Conservation (phyloP, 106 monocot species). For the Agapanthus africanus region DNA sequence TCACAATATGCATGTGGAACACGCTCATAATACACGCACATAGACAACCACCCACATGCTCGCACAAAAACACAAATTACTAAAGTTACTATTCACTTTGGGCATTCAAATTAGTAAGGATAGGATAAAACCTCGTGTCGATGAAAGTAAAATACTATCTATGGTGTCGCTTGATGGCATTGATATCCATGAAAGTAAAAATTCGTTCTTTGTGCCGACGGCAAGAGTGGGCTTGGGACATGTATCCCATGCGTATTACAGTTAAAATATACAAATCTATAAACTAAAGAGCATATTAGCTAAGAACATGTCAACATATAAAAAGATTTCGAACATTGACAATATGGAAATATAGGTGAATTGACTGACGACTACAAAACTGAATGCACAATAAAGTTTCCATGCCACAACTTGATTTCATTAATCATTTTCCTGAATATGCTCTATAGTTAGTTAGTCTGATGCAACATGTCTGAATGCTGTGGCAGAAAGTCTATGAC, state of each 20-base stretch:
- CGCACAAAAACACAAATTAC: too few relatives aligned
- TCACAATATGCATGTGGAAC: not conserved
- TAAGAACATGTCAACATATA: not conserved
- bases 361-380: not conserved
- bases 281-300: not conserved
- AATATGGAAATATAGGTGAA: not conserved
- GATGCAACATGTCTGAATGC: not conserved
- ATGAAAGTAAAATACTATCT: not conserved
- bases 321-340: not conserved
- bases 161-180: not conserved
- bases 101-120: not conserved
- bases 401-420: not conserved
- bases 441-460: not conserved
- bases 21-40: not conserved
- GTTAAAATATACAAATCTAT: not conserved
- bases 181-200: too few relatives aligned
- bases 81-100: too few relatives aligned
- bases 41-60: too few relatives aligned
- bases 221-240: too few relatives aligned
- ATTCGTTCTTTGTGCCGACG: too few relatives aligned
- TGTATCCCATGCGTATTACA: not conserved
- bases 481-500: not conserved
- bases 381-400: not conserved
- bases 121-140: not conserved
- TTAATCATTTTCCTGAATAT: not conserved